Evolutionary conservation across 2,329 filamentous ascomycete genomes (phyloP).

Genomic region (Pseudonectria foliicola): DNA sequence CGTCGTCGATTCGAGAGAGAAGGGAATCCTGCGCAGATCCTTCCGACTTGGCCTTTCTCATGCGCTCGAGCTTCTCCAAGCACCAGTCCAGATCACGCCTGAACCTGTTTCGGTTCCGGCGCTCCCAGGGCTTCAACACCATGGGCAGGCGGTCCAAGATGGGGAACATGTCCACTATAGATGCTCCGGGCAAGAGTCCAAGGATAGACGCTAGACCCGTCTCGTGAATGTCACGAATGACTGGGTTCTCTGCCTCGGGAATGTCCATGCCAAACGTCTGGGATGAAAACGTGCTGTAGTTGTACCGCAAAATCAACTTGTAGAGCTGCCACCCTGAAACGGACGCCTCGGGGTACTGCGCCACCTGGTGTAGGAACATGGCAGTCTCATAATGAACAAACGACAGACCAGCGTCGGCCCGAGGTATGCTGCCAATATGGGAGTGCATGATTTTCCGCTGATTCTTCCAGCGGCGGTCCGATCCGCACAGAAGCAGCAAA

Average conservation of each 20-base stretch:
- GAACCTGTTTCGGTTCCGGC: constrained; percentile 1
- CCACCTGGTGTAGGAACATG: constrained; percentile 4
- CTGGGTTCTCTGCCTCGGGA: neutral
- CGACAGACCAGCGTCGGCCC: constrained; percentile 1
- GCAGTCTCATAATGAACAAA: constrained; percentile 3
- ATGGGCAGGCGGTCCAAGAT: constrained; percentile 2
- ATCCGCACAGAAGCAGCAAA: constrained; percentile 1
- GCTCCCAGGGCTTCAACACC: neutral
- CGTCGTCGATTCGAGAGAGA: neutral
- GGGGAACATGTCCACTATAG: constrained; percentile 4
- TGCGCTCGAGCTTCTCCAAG: constrained; percentile 1
- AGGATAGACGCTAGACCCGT: neutral
- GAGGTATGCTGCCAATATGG: constrained; percentile 1
- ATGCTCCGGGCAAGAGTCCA: constrained; percentile 1
- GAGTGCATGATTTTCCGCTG: constrained; percentile 1
- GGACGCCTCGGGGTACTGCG: neutral
- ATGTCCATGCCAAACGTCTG: constrained; percentile 4
- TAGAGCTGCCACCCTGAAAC: neutral
- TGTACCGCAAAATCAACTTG: constrained; percentile 2
- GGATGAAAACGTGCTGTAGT: constrained; percentile 3
- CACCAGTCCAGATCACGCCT: constrained; percentile 2
- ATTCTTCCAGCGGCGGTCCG: constrained; percentile 3
- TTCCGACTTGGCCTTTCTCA: neutral
- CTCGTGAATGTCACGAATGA: neutral
- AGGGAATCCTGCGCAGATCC: constrained; percentile 1